phyloP scores from a whole-genome alignment of 1,284 basidiomycete genomes.

The Heterobasidion annosum region DNA sequence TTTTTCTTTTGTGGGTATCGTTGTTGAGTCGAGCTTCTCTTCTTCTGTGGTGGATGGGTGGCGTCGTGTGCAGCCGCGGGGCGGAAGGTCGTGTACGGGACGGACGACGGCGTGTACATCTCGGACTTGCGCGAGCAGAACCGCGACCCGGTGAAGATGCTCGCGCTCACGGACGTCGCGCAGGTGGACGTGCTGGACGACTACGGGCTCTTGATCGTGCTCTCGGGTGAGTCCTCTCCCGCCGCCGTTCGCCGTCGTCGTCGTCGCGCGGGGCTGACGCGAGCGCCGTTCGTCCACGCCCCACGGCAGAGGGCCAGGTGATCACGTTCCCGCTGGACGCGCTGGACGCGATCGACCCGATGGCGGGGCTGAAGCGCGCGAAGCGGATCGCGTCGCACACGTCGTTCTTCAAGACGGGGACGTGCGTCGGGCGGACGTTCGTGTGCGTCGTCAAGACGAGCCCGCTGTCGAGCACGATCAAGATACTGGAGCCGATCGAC shows the following conservation, averaged over 20 bases:
- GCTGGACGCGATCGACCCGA: slow-evolving; percentile 84
- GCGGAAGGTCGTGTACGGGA: slow-evolving; percentile 88
- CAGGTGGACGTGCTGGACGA: slow-evolving; percentile 98
- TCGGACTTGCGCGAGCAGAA: slow-evolving; percentile 75
- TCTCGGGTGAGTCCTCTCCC: slow-evolving; percentile 54
- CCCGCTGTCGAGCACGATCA: slow-evolving; percentile 94
- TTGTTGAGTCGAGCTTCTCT: neutral
- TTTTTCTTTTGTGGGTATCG: neutral
- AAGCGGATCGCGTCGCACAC: slow-evolving; percentile 96
- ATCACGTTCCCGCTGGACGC: slow-evolving; percentile 95
- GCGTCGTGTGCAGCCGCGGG: slow-evolving; percentile 55
- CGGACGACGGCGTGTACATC: slow-evolving; percentile 94
- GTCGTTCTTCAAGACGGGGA: slow-evolving; percentile 95
- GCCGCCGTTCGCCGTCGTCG: neutral
- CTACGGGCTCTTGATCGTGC: slow-evolving; percentile 90
- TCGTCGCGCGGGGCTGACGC: neutral
- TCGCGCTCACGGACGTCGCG: slow-evolving; percentile 83
- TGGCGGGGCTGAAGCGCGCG: slow-evolving; percentile 86
- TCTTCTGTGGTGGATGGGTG: neutral
- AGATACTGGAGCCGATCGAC: slow-evolving; percentile 95
- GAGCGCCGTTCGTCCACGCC: neutral
- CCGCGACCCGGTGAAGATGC: slow-evolving; percentile 84
- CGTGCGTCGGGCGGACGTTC: slow-evolving; percentile 88
- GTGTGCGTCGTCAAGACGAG: slow-evolving; percentile 98
- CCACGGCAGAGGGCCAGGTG: slow-evolving; percentile 75